A percentile compares a stretch with the other conserved stretches of the same genome.
Evolutionary conservation across 2,329 filamentous ascomycete species (phyloP).

Genomic region (Penicillium capsulatum): DNA sequence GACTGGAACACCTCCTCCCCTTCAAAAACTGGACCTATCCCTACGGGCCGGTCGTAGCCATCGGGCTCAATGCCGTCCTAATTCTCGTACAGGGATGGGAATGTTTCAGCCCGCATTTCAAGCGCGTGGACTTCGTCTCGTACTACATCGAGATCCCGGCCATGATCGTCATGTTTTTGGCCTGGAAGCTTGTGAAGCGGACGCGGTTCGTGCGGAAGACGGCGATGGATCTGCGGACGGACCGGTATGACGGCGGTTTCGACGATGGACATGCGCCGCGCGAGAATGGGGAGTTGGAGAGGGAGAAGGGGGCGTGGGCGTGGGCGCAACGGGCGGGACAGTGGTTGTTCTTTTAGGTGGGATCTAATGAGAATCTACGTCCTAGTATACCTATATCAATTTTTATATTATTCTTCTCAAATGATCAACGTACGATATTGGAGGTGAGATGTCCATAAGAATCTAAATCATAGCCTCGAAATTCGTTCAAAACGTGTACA

Average conservation of each 20-base stretch:
- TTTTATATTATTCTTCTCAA: too few species aligned
- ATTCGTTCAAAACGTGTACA: too few species aligned
- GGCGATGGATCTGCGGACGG: slow-evolving; percentile 52
- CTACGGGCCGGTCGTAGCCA: slow-evolving; percentile 54
- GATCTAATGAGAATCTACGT: too few species aligned
- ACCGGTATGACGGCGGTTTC: slow-evolving; percentile 38
- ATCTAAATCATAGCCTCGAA: too few species aligned
- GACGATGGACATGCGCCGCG: slow-evolving; percentile 25
- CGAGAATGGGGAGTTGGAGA: slow-evolving; percentile 20
- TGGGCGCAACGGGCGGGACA: slow-evolving; percentile 34
- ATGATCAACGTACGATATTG: too few species aligned
- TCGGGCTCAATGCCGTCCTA: slow-evolving; percentile 56
- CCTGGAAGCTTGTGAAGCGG: slow-evolving; percentile 52
- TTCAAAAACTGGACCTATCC: slow-evolving; percentile 67
- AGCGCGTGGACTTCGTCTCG: slow-evolving; percentile 58
- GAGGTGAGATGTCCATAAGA: too few species aligned
- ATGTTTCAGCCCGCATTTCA: slow-evolving; percentile 58
- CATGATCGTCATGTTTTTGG: slow-evolving; percentile 53
- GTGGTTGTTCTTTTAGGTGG: slow-evolving; percentile 41
- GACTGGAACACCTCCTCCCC: slow-evolving; percentile 58
- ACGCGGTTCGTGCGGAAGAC: slow-evolving; percentile 45
- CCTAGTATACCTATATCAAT: too few species aligned
- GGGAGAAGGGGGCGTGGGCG: slow-evolving; percentile 11
- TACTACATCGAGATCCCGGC: slow-evolving; percentile 61
- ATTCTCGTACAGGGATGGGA: slow-evolving; percentile 60